A percentile compares a stretch with the other conserved stretches of the same genome.
Conservation (phyloP, 352 stramenopile genomes). For the Pythium plurisporium region DNA sequence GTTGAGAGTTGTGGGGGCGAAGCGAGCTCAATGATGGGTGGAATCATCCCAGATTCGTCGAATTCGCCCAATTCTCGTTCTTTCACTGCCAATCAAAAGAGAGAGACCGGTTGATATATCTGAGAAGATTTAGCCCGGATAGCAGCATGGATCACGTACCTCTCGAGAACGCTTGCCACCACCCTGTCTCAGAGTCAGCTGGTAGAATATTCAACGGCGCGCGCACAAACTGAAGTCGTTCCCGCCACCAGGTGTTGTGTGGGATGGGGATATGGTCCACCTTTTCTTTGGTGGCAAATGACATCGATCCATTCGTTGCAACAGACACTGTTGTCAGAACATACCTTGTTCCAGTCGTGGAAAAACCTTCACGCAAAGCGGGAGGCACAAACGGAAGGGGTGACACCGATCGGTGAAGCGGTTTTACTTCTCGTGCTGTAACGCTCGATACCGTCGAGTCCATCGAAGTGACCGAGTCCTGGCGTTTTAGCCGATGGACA, state of each 20-base stretch:
- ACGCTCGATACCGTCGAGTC: background rate
- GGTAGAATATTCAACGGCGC: constrained; percentile 28
- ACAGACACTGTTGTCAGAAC: constrained; percentile 13
- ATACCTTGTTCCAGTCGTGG: constrained; percentile 8
- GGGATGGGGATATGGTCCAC: constrained; percentile 12
- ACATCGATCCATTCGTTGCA: background rate
- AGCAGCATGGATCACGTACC: background rate
- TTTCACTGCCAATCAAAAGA: background rate
- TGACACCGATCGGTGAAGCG: background rate
- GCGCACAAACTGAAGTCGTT: constrained; percentile 13
- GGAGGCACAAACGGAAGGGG: background rate
- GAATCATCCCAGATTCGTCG: background rate
- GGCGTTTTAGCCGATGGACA: background rate
- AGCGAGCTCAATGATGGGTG: background rate
- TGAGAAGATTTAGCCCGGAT: no score
- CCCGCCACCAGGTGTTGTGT: constrained; percentile 27
- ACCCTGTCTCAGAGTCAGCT: background rate
- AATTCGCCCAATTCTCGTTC: constrained; percentile 9
- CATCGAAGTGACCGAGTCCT: constrained; percentile 1
- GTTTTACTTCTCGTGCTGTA: background rate
- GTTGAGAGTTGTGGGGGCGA: constrained; percentile 1
- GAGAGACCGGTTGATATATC: background rate
- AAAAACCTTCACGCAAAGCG: constrained; percentile 2
- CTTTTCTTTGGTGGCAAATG: background rate
- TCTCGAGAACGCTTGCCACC: background rate